A percentile compares a stretch with the other conserved stretches of the same genome.
Evolutionary conservation across 768 basidiomycete genomes (phyloP).

Genomic region (Asterophora lycoperdoides): DNA sequence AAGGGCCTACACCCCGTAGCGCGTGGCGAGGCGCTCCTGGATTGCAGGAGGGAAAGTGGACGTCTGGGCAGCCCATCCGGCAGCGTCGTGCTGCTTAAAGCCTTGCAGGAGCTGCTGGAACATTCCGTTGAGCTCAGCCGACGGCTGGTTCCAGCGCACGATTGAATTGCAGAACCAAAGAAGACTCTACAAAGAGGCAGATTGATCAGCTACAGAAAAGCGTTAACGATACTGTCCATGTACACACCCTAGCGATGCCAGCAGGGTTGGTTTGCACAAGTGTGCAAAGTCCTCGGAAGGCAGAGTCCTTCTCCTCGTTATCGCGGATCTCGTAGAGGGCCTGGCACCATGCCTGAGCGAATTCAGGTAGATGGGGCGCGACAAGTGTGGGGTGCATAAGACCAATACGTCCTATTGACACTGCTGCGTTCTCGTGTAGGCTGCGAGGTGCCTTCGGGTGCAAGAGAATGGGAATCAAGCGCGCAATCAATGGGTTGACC

Average conservation of each 20-base stretch:
- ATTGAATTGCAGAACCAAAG: constrained; percentile 99
- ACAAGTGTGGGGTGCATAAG: constrained; percentile 87
- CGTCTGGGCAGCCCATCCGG: constrained; percentile 83
- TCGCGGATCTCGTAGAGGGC: constrained; percentile 97
- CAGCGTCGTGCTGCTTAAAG: constrained; percentile 84
- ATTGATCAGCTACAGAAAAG: constrained; percentile 2
- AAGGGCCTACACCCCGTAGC: constrained; percentile 73
- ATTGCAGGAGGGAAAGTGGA: constrained; percentile 83
- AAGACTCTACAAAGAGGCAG: constrained; percentile 56
- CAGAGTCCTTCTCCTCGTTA: constrained; percentile 99
- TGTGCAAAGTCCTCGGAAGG: constrained; percentile 95
- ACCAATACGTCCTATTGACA: constrained; percentile 95
- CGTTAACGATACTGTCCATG: neutral
- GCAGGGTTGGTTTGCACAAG: constrained; percentile 92
- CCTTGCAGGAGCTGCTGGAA: constrained; percentile 87
- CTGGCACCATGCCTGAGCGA: constrained; percentile 96
- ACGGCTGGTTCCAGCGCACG: constrained; percentile 91
- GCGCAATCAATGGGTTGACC: constrained; percentile 81
- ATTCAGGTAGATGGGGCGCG: constrained; percentile 83
- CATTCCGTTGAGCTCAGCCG: constrained; percentile 87
- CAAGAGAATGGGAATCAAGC: constrained; percentile 89
- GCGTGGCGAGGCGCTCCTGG: constrained; percentile 78
- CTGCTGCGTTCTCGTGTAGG: constrained; percentile 96
- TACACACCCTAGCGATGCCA: constrained; percentile 83
- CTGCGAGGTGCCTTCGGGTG: constrained; percentile 92